Percentiles rank a stretch among this genome's conserved stretches.
phyloP scores from a whole-genome alignment of 2,329 filamentous ascomycete species.

The Corniculantispora saksenae region DNA sequence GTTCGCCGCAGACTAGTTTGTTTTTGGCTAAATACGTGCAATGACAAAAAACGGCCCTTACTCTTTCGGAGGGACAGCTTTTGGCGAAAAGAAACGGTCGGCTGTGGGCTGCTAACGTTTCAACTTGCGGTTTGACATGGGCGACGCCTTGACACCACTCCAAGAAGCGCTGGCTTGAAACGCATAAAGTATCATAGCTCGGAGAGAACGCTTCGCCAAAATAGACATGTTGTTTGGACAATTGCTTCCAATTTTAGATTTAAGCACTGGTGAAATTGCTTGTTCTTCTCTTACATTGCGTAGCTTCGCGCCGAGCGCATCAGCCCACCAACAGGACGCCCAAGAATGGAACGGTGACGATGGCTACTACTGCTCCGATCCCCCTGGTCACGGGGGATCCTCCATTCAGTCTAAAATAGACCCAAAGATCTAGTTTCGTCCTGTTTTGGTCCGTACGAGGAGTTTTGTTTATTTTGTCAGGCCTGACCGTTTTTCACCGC shows the following conservation, averaged over 20 bases:
- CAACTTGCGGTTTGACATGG: conserved; percentile 1
- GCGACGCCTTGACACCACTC: conserved; percentile 6
- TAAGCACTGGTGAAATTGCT: neutral
- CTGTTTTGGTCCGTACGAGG: neutral
- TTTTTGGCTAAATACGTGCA: neutral
- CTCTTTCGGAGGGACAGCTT: neutral
- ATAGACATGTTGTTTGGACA: neutral
- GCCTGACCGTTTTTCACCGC: neutral
- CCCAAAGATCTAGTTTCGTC: neutral
- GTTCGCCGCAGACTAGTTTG: neutral
- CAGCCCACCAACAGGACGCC: neutral
- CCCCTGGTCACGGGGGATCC: neutral
- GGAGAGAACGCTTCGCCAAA: neutral
- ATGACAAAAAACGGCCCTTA: neutral
- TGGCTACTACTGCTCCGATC: neutral
- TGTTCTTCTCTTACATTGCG: neutral
- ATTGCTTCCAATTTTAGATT: neutral
- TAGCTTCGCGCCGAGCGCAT: neutral
- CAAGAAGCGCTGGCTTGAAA: neutral
- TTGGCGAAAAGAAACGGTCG: neutral
- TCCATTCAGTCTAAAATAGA: neutral
- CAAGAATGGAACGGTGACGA: neutral
- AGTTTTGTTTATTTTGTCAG: neutral
- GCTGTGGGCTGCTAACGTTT: neutral
- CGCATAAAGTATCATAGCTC: neutral